Evolutionary conservation across 148 eudicot species (phyloP).

Genomic region (Heliamphora exappendiculata): DNA sequence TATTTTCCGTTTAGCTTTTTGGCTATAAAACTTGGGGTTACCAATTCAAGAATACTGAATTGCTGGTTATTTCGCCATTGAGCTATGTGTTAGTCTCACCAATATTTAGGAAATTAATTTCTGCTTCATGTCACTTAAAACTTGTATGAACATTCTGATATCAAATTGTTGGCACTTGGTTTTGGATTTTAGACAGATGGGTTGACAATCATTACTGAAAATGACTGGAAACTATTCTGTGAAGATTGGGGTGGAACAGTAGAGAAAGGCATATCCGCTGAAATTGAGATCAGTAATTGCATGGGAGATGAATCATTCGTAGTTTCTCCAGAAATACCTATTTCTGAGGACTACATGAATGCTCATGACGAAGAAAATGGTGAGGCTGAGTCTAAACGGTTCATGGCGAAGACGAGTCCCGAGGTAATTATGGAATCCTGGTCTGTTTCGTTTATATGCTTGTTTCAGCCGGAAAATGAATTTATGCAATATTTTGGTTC

Average conservation of each 20-base stretch:
- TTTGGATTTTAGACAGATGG: conserved; percentile 55
- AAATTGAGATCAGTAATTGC: conserved; percentile 40
- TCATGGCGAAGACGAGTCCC: conserved; percentile 56
- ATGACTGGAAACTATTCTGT: conserved; percentile 80
- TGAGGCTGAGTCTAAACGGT: conserved; percentile 41
- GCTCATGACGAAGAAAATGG: conserved; percentile 34
- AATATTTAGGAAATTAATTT: neutral
- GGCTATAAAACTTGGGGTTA: too few species aligned
- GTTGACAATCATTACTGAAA: conserved; percentile 57
- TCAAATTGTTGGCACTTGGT: neutral
- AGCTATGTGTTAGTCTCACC: conserved; percentile 3
- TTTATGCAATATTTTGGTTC: neutral
- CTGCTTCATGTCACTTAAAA: neutral
- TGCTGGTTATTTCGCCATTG: neutral
- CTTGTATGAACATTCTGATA: conserved; percentile 5
- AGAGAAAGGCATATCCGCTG: conserved; percentile 55
- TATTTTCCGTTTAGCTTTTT: too few species aligned
- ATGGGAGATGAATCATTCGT: conserved; percentile 29
- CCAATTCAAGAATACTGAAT: neutral
- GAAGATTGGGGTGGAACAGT: conserved; percentile 74
- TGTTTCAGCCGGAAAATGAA: neutral
- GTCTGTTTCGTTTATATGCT: neutral
- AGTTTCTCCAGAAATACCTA: conserved; percentile 37
- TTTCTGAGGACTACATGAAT: conserved; percentile 39
- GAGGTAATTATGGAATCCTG: conserved; percentile 45